Base-by-base conservation (phyloP, 2,329 filamentous ascomycete species). In the Mycosphaerelloides madeirae region DNA sequence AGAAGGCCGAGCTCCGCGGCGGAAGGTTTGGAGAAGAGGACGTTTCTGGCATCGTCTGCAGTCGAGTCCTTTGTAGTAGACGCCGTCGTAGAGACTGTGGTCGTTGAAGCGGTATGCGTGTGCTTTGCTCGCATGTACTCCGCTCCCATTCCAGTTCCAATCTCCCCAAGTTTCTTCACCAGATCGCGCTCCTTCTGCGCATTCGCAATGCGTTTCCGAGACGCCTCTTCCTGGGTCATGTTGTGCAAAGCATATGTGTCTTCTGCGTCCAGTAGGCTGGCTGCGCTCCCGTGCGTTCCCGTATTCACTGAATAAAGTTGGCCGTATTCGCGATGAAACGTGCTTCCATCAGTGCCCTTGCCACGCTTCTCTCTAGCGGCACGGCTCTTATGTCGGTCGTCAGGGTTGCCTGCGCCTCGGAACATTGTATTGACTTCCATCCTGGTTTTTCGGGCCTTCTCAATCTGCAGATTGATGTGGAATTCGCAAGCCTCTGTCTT, bases 401-500 rank as follows among this genome's bases (percentile, higher is more conserved):
- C 39, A 29, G 39, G 34, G 29, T 34, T 32, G 25, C 34, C 44
- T 11, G 39, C 38, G 38, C 45, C 50, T 16, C 59, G 54, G 45
- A 53, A 77, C 65, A 82, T 84, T 11, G 75, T 78, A 60, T 90
- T 95, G 49, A 96, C 76, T 60, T 95, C 89, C 72, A 90, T 83
- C 29, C 90, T 77, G 1, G 76, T 73, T 9, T 79, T 73, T 22
- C 79, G 75, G 61, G 80, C 78, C 61, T 87, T 90, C 29, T 82
- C 78, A 3, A 97, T 71, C 19, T 87, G 84, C 19, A 87, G 73
- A 56, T 94, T 89, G 54, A 95, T 81, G 66, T 98, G 93, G 56
- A 85, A 98, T 53, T 95, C 89, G 68, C 93, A 98, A 63, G 85
- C 87, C 57, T 95, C 83, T 0, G 90, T 95, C 58, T 89, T 87